Evolutionary conservation across 495 filamentous ascomycete genomes (phyloP).

Genomic region (Parathielavia appendiculata): DNA sequence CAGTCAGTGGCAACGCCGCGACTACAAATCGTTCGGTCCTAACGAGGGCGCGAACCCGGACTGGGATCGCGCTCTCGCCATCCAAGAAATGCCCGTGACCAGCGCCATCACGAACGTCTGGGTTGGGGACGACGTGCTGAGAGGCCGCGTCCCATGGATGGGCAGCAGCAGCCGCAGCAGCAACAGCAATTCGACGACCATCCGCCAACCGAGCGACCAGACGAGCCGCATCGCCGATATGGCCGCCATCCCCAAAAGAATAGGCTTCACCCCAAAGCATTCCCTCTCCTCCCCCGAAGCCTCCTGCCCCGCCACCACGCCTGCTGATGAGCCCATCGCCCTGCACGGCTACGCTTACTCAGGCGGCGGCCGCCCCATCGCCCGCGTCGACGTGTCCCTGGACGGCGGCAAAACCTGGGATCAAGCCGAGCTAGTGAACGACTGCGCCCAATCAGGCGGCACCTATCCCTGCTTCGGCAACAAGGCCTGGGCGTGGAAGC

Average conservation of each 20-base stretch:
- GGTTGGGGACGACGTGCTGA: conserved; percentile 43
- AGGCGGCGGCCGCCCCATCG: conserved; percentile 51
- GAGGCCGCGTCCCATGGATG: conserved; percentile 50
- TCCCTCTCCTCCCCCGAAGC: background rate
- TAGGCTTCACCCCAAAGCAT: conserved; percentile 19
- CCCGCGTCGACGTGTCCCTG: conserved; percentile 52
- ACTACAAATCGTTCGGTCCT: conserved; percentile 61
- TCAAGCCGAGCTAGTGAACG: conserved; percentile 45
- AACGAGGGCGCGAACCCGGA: conserved; percentile 49
- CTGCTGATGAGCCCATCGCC: conserved; percentile 30
- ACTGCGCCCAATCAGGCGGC: conserved; percentile 23
- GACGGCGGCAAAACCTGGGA: conserved; percentile 53
- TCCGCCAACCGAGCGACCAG: background rate
- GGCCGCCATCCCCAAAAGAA: conserved; percentile 17
- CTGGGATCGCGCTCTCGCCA: conserved; percentile 50
- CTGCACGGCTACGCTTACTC: conserved; percentile 56
- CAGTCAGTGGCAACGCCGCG: conserved; percentile 55
- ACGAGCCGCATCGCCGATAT: conserved; percentile 18
- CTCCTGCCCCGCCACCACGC: conserved; percentile 14
- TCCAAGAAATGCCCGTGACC: conserved; percentile 60
- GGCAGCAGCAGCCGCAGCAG: background rate
- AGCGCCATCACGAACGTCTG: conserved; percentile 44
- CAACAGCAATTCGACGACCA: background rate
- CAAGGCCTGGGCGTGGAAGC: conserved; percentile 52
- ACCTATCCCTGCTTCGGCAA: conserved; percentile 27